Percentiles rank a stretch among this genome's conserved stretches.
phyloP scores from a whole-genome alignment of 148 eudicot species.

The Limonium bicolor region DNA sequence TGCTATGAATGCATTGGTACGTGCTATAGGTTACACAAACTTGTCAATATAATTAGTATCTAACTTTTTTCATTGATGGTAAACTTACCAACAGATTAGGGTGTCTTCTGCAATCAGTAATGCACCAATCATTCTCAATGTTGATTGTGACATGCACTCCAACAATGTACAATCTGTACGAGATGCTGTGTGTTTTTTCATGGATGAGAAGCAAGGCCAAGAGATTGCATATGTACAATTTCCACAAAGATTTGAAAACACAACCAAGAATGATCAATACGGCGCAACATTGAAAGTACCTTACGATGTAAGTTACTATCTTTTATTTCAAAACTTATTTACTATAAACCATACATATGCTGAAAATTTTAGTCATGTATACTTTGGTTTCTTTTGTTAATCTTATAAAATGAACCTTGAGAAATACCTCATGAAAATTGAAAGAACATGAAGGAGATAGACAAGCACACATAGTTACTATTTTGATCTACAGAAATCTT shows the following conservation, averaged over 20 bases:
- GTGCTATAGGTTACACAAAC: neutral
- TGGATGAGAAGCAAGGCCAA: slow-evolving; percentile 62
- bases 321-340: no score
- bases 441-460: no score
- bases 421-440: no score
- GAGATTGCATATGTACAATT: slow-evolving; percentile 65
- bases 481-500: no score
- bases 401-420: no score
- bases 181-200: slow-evolving; percentile 70
- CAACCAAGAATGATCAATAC: slow-evolving; percentile 49
- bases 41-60: neutral
- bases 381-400: neutral
- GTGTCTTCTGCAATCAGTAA: slow-evolving; percentile 76
- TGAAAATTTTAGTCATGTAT: no score
- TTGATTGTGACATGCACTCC: slow-evolving; percentile 86
- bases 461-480: no score
- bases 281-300: slow-evolving; percentile 21
- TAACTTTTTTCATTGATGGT: neutral
- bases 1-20: slow-evolving; percentile 86
- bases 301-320: slow-evolving; percentile 29
- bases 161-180: slow-evolving; percentile 40
- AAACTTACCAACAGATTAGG: slow-evolving; percentile 39
- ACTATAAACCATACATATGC: no score
- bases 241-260: slow-evolving; percentile 49
- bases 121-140: slow-evolving; percentile 48